A percentile compares a stretch with the other conserved stretches of the same genome.
Conservation (phyloP, 306 rosid genomes). For the Vicia sativa region DNA sequence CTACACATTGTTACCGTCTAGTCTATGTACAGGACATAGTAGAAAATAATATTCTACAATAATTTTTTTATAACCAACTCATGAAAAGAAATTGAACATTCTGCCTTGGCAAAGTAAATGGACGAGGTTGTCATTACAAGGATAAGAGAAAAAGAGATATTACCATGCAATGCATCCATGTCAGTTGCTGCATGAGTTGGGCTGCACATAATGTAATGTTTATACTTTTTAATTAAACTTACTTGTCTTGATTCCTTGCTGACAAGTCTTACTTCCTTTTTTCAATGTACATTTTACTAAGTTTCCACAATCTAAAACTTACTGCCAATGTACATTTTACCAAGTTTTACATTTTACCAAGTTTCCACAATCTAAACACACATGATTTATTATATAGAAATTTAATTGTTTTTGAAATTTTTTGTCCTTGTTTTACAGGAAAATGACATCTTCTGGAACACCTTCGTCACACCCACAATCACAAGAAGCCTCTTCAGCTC, state of each 20-base stretch:
- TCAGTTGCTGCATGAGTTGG: slow-evolving; percentile 99
- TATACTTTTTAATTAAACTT: slow-evolving; percentile 46
- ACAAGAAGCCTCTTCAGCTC: too few species aligned
- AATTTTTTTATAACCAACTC: slow-evolving; percentile 23
- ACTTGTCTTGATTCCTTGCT: slow-evolving; percentile 97
- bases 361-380: too few species aligned
- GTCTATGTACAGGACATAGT: background rate
- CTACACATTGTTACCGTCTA: slow-evolving; percentile 5
- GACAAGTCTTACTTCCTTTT: slow-evolving; percentile 98
- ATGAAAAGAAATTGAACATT: slow-evolving; percentile 23
- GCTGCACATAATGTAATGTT: slow-evolving; percentile 41
- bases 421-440: too few species aligned
- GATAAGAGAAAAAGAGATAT: slow-evolving; percentile 41
- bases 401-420: too few species aligned
- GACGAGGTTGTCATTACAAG: slow-evolving; percentile 29
- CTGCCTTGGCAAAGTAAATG: slow-evolving; percentile 10
- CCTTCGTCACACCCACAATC: too few species aligned
- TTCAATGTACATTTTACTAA: too few species aligned
- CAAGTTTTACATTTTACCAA: too few species aligned
- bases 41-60: slow-evolving; percentile 3
- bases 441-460: too few species aligned
- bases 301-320: too few species aligned
- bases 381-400: too few species aligned
- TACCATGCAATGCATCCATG: slow-evolving; percentile 97
- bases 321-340: too few species aligned